phyloP scores from a whole-genome alignment of 148 eudicot genomes.

The Diospyros lotus region DNA sequence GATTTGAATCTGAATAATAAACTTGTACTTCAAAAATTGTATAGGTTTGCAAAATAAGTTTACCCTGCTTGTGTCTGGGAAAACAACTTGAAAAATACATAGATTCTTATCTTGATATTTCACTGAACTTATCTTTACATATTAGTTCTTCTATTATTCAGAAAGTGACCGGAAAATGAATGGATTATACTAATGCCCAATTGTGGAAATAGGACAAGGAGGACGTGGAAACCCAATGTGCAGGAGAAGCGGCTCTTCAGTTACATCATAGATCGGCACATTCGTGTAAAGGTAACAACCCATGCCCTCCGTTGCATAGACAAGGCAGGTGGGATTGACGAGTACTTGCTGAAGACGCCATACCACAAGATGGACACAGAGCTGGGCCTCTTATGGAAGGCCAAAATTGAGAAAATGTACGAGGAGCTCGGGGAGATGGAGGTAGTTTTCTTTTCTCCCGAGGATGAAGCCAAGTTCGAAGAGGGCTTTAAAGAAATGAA shows the following conservation, averaged over 20 bases:
- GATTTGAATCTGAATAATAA: too few species aligned
- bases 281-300: slow-evolving; percentile 81
- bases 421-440: slow-evolving; percentile 75
- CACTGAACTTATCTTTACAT: too few species aligned
- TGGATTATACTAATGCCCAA: background rate
- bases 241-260: slow-evolving; percentile 89
- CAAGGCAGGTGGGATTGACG: slow-evolving; percentile 96
- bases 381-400: slow-evolving; percentile 84
- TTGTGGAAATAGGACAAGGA: slow-evolving; percentile 54
- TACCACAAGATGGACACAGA: slow-evolving; percentile 97
- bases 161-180: background rate
- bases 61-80: too few species aligned
- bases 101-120: too few species aligned
- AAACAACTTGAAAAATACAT: too few species aligned
- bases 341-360: slow-evolving; percentile 89
- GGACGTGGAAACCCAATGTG: slow-evolving; percentile 88
- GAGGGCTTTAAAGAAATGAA: slow-evolving; percentile 58
- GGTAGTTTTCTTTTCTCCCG: slow-evolving; percentile 74
- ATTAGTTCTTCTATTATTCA: background rate
- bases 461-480: slow-evolving; percentile 77
- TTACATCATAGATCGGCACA: slow-evolving; percentile 78
- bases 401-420: slow-evolving; percentile 86
- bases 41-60: too few species aligned
- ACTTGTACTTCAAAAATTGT: too few species aligned
- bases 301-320: slow-evolving; percentile 96